Base-by-base conservation (phyloP, 2,329 filamentous ascomycete species). In the Pezicula carpinea region DNA sequence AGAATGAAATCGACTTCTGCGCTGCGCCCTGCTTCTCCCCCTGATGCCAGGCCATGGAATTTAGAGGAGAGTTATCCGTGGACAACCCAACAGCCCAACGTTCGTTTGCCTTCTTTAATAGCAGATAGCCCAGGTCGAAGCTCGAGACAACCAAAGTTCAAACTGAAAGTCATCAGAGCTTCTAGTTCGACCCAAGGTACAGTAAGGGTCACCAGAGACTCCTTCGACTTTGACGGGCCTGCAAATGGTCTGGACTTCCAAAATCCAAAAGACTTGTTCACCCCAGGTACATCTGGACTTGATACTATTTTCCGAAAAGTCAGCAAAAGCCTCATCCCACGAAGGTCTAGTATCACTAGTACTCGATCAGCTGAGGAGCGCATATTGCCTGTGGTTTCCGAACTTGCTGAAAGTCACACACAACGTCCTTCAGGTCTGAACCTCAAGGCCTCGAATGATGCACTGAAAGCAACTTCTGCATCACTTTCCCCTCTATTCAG, bases 231-330 rank as follows among this genome's bases (percentile, higher is more conserved):
- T 6, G 26, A 29, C 7, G 53, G 42, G 40, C 50, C 50, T 7
- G 46, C 50, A 11, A 36, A 53, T 10, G 59, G 56, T 33, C 47
- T 63, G 14, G 50, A 64, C 23, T 44, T 66, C 34, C 48, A 47
- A 19, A 53, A 51, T 23, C 54, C 57, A 8, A 60, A 56, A 47
- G 62, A 65, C 47, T 43, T 65, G 14, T 65, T 65, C 46, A 62
- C 61, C 11, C 49, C 62, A 7, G 10, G n/a, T 22, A 40, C 49
- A 40, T 43, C 46, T 39, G 58, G 58, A 29, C 43, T 63, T 26
- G 55, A 61, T 22, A 56, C 51, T 32, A 53, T 63, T n/a, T 62
- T 65, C 44, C 58, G 51, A 32, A 56, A 60, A 40, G 56, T 63
- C 32, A 53, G 55, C 41, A 54, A 43, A 34, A 57, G 58, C 47